Conservation (phyloP, 2,329 filamentous ascomycete species). For the Penicillium brasilianum region DNA sequence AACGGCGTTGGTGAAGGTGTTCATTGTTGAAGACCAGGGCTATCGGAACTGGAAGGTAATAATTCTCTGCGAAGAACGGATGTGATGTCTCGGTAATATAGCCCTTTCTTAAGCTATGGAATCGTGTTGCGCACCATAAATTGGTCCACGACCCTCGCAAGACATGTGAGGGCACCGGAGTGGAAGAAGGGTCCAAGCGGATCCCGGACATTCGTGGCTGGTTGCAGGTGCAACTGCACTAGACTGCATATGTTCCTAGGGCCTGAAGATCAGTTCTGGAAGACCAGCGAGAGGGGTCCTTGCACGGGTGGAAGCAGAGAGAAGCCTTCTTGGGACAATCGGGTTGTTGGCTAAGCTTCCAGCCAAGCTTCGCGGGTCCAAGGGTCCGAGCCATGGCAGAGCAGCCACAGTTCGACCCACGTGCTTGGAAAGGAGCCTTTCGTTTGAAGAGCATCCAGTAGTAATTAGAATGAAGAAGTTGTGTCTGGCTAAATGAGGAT, state of each 20-base stretch:
- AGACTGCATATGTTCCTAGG: neutral
- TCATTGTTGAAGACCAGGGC: neutral
- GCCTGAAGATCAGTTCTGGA: neutral
- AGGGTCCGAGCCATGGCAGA: neutral
- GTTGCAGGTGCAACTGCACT: neutral
- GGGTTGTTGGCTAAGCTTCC: neutral
- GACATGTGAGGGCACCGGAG: neutral
- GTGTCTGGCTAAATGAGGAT: too few relatives aligned
- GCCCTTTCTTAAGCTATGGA: neutral
- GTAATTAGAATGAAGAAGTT: neutral
- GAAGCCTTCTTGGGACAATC: neutral
- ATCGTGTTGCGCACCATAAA: neutral
- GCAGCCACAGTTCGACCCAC: neutral
- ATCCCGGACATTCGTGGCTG: neutral
- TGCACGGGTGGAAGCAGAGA: neutral
- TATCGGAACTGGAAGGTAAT: neutral
- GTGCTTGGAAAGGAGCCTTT: neutral
- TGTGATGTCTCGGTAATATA: too few relatives aligned
- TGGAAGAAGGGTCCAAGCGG: neutral
- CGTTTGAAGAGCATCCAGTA: neutral
- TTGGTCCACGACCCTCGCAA: neutral
- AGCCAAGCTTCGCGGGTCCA: neutral
- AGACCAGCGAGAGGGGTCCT: neutral
- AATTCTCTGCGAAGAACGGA: neutral
- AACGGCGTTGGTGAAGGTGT: neutral